Base-by-base conservation (phyloP, 2,329 filamentous ascomycete genomes). In the Tolypocladium cylindrosporum region DNA sequence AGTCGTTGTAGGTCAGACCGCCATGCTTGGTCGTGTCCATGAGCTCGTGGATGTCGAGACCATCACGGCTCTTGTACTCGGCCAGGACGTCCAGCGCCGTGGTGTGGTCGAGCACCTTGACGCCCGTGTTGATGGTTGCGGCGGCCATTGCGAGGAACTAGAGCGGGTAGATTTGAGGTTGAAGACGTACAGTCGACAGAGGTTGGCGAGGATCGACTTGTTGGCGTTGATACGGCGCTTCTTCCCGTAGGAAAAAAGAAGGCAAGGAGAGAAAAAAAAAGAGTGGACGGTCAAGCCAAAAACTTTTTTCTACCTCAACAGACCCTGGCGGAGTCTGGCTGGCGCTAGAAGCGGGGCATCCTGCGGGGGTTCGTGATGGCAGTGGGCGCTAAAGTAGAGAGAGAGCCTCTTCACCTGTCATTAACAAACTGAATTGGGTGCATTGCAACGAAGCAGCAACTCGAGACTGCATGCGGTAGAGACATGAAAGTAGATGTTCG, bases 1-100 rank as follows among this genome's bases (percentile, higher is more conserved):
- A 99, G 77, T 99, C 94, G 76, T 99, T 99, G 83, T 97, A 99
- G 60, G 93, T 97, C 70, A 99, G 82, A 69, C 94, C 94, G 62
- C 94, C 94, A 70, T 92, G 90, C 75, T 87, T 88, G 78, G 89
- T 88, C 65, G 93, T 92, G 79, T 99, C 89, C 73, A 97, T 85
- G 67, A 99, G 82, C 63, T 91, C 87, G 70, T 91, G 80, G 69
- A 95, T 85, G 72, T 91, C 85, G 67, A 99, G 87, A 60, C 94
- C 94, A 84, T 99, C 94, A 67, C 79, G 81, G 72, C 82, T 81
- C 64, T 86, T 72, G 75, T 96, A 97, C 70, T 93, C 85, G 73
- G 89, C 83, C 73, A 97, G 83, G 65, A 92, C 77, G 70, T 95
- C 87, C 63, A 92, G 77, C 63, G 93, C 94, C 70, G 80, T 87